These are phyloP conservation scores for Penicillium sp. DNA, from an alignment of 2,329 filamentous ascomycete genomes.

Conservation along the genomic window DNA sequence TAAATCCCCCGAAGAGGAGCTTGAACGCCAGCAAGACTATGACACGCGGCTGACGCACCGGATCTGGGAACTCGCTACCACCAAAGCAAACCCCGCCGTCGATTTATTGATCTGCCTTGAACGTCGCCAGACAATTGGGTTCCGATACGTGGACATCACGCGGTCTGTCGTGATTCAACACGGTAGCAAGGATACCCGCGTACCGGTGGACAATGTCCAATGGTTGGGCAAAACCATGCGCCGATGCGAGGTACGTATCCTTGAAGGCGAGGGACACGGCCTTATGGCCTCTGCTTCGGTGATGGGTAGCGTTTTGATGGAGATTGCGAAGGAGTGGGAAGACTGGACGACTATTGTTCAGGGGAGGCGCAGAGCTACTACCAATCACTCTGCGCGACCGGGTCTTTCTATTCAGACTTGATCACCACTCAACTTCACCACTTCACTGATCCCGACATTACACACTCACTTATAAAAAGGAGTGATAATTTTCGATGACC, in stretches of 20 bases:
- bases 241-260: constrained; percentile 84
- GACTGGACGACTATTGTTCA: constrained; percentile 72
- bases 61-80: constrained; percentile 92
- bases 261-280: constrained; percentile 91
- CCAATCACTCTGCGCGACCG: constrained; percentile 22
- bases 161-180: constrained; percentile 92
- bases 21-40: constrained; percentile 59
- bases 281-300: constrained; percentile 92
- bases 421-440: neutral
- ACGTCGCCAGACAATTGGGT: constrained; percentile 86
- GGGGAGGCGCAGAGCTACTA: constrained; percentile 44
- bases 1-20: constrained; percentile 33
- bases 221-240: constrained; percentile 96
- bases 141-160: constrained; percentile 95
- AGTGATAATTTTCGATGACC: constrained; percentile 5
- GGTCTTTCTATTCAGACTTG: constrained; percentile 24
- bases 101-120: constrained; percentile 93
- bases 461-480: too few species aligned
- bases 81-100: constrained; percentile 88
- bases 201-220: constrained; percentile 91
- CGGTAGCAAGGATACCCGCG: constrained; percentile 84
- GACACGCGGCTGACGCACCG: constrained; percentile 85
- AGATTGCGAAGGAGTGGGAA: constrained; percentile 93
- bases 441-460: neutral
- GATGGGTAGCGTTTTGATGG: constrained; percentile 92